Evolutionary conservation across 495 filamentous ascomycete species (phyloP).

Genomic region (Annulohypoxylon moriforme): DNA sequence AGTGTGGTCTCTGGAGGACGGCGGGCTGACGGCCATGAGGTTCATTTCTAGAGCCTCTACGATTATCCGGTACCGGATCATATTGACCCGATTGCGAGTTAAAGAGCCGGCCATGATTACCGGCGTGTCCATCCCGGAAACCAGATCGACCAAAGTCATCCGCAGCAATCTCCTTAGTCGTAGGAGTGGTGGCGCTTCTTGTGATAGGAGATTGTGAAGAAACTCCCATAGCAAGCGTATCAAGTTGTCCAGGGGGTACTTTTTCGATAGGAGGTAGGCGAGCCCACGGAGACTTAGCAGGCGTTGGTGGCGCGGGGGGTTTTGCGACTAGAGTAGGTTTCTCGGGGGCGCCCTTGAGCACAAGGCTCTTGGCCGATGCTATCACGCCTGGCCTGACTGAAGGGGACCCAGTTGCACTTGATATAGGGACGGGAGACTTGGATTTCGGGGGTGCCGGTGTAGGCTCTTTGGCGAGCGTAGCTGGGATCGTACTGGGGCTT

Average conservation of each 20-base stretch:
- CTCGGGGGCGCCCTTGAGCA: constrained; percentile 75
- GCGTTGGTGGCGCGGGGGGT: constrained; percentile 74
- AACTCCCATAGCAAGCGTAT: constrained; percentile 44
- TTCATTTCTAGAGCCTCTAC: constrained; percentile 76
- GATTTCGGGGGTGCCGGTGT: constrained; percentile 50
- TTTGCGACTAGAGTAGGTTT: constrained; percentile 84
- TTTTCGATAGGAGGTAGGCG: constrained; percentile 85
- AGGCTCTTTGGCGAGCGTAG: constrained; percentile 38
- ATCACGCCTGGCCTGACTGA: constrained; percentile 57
- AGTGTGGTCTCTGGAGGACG: constrained; percentile 77
- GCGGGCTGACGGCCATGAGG: constrained; percentile 76
- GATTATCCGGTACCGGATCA: constrained; percentile 87
- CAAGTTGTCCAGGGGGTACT: constrained; percentile 73
- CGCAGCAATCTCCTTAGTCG: constrained; percentile 84
- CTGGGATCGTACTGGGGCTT: constrained; percentile 51
- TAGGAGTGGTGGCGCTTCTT: constrained; percentile 58
- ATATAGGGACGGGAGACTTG: constrained; percentile 52
- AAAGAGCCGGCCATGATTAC: constrained; percentile 79
- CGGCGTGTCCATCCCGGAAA: constrained; percentile 74
- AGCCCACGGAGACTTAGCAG: constrained; percentile 92
- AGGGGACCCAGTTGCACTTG: constrained; percentile 49
- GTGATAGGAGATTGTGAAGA: constrained; percentile 46
- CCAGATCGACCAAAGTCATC: constrained; percentile 88
- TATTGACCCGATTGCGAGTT: constrained; percentile 95
- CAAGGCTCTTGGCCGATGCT: constrained; percentile 63